Evolutionary conservation across 257 asterid species (phyloP), one percentile per base, ranked within the genome.

Genomic region (Misopates orontium): DNA sequence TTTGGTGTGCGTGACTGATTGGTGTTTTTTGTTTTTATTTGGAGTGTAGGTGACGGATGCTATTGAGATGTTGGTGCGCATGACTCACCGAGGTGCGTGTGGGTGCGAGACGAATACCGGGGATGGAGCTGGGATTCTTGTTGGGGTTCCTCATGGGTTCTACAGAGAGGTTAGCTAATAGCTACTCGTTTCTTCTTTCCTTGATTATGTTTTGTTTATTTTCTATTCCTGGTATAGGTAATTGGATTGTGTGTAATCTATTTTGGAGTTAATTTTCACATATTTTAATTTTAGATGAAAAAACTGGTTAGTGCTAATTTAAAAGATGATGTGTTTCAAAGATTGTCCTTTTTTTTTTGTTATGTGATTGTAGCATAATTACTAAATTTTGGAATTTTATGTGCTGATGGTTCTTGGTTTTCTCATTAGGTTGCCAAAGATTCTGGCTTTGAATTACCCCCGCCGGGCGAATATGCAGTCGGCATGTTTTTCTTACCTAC

Each of bases 401-500:
- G 23, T 54, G 19, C 25, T 12, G 24, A 19, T 23, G 21, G 11
- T 60, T 45, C 0, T 31, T 22, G 40, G 17, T 48, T 39, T 19
- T 19, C 16, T 18, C 51, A 10, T 0, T 84, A 94, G 99, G 96
- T 80, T 67, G 75, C 77, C 55, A 86, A 80, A 73, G 90, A 79
- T 76, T 82, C 80, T 45, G 96, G 96, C 47, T 90, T 90, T 79
- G 95, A 86, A 75, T 79, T 90, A 41, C 99, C 99, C 25, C 89
- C 96, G 41, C 87, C 87, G 5, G 96, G 96, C 15, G 85, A 88
- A 63, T 94, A 90, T 77, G 97, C 99, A 16, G 95, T 94, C 53
- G 99, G 99, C 76, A 88, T 94, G 99, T 88, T 94, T 72, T 94
- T 94, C 89, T 80, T 94, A 84, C 99, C 99, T 67, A 88, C 91